Base-by-base conservation (phyloP, 345 rosid species). In the Syzygium aqueum region DNA sequence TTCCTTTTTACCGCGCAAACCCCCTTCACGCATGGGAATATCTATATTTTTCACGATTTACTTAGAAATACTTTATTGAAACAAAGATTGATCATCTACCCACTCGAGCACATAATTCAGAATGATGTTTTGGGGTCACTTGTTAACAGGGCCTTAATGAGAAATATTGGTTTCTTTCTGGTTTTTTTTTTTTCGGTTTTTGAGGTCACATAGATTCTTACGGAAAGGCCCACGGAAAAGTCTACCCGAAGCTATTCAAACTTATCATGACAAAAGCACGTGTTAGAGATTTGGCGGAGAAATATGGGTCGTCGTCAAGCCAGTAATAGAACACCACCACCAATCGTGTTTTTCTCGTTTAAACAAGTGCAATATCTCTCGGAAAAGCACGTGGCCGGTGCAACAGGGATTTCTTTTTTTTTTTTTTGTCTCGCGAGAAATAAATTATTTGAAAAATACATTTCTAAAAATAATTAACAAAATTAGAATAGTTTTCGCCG, bases 401-500 rank as follows among this genome's bases (percentile, higher is more conserved):
- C 3, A 54, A 8, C 3, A 22, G 5, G 16, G 15, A 4, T 13
- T 52, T 5, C 6, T 59, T n/a, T n/a, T 11, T 59, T 59, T 0
- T 11, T 0, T 5, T 0, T 27, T 57, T 25, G 13, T n/a, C 3
- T 61, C 0, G 8, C 6, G 4, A 27, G 8, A 61, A n/a, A n/a
- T 21, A 2, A 13, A n/a, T 13, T 2, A 61, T n/a, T n/a, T 61
- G 19, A n/a, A n/a, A n/a, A 13, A 13, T 61, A 1, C 6, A 5
- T 12, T 27, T 27, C 0, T 12, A 40, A 40, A 40, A 40, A 40
- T 40, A 40, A 40, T 40, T 40, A 40, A 5, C 43, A 40, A 40
- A 40, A 40, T 40, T 40, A 5, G 43, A 40, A 40, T 40, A 40
- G 43, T 40, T n/a, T n/a, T n/a, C n/a, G n/a, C n/a, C n/a, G n/a